Evolutionary conservation across 352 stramenopile species (phyloP), one percentile per base, ranked within the genome.

Genomic region (Plasmopara muralis): DNA sequence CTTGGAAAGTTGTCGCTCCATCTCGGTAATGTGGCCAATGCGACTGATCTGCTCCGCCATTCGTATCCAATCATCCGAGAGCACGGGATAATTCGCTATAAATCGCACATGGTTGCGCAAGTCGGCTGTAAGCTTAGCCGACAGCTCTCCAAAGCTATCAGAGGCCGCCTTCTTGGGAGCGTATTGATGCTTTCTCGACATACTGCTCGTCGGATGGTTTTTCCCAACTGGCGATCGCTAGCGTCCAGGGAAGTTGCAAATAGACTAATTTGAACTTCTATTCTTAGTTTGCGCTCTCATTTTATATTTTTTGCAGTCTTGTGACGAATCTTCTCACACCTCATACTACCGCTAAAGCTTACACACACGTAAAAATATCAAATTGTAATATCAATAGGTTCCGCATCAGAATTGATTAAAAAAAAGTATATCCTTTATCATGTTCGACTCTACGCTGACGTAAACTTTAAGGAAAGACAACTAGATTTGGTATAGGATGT

Each of bases 21-120:
- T 93, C 54, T 95, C 87, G 0, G 85, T 94, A 62, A 95, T 93
- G 51, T 91, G 68, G 18, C 84, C 85, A 49, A 96, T 93, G 53
- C 87, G 81, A 14, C 72, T 76, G 31, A 95, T 89, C 50, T 93
- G 85, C 50, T 89, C 74, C 0, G 87, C 84, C 87, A 96, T 96
- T 47, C 78, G 57, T 43, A 80, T 87, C 87, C 87, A 96, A 49
- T 85, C 70, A 46, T 93, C 82, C 25, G 83, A 92, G 28, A 96
- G 72, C 48, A 96, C 74, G 5, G 83, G 85, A 52, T 92, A 95
- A 57, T 90, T 77, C 5, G 74, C 78, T 55, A 95, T 85, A 57
- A 90, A 90, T 54, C 82, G 82, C 49, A 96, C 86, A 57, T 94
- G 77, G 52, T 79, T 83, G 51, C 85, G 76, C 57, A 96, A 68